Evolutionary conservation across 768 basidiomycete genomes (phyloP), one percentile per base, ranked within the genome.

Genomic region (Leccinum incarnatum): DNA sequence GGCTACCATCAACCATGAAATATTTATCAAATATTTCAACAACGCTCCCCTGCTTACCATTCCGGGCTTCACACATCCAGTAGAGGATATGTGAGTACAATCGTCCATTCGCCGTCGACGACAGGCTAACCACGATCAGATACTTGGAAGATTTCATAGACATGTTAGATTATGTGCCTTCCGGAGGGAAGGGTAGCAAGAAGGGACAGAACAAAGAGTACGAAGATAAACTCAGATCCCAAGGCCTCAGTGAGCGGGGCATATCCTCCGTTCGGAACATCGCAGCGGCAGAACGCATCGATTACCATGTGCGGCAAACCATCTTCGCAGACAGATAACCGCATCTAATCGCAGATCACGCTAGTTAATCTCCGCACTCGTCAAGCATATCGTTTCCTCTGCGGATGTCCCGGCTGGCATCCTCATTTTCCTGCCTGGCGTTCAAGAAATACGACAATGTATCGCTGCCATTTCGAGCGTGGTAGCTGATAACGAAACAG

Each of bases 1-100:
- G 32, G 95, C 95, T 5, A 98, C 95, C 0, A 95, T 96, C 72
- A 95, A 97, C 66, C 91, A 94, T 59, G 80, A 91, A 61, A 83
- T 79, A n/a, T 95, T 94, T 64, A 77, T 87, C 51, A 79, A 82
- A 56, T 98, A 98, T 71, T 97, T 96, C 68, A 71, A 83, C 52
- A 79, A 82, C 21, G 93, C 93, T 3, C 93, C 95, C 1, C 77
- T 91, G 50, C 75, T 97, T 54, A 82, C 80, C 27, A 97, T 98
- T 27, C 92, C 93, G 3, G 95, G 95, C 1, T 84, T 85, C 64
- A 83, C 89, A 1, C 78, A 90, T 69, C 92, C 91, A 3, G 88
- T 96, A 4, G 78, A 78, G 36, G 91, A 95, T 69, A 78, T 79
- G 91, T 88, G 51, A 55, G 84, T 74, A 19, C 14, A 32, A 48